Percentiles rank a stretch among this genome's conserved stretches.
Conservation (phyloP, 2,329 filamentous ascomycete genomes). For the Fusarium floridanum region DNA sequence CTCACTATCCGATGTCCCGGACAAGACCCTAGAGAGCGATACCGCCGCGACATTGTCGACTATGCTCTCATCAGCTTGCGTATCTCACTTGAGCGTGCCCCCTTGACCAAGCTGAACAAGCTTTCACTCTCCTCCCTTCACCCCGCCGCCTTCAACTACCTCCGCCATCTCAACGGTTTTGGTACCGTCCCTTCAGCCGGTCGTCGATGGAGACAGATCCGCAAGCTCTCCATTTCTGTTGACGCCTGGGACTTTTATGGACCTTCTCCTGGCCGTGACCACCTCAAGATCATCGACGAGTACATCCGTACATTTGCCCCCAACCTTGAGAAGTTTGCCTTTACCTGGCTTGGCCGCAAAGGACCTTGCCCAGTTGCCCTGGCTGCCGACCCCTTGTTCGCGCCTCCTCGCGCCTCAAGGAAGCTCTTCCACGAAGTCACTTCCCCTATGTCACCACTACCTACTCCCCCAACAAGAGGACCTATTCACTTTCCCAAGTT, state of each 20-base stretch:
- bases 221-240: conserved; percentile 78
- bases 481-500: conserved; percentile 76
- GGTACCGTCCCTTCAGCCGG: conserved; percentile 79
- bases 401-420: conserved; percentile 63
- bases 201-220: conserved; percentile 83
- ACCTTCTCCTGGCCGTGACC: conserved; percentile 72
- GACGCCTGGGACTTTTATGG: conserved; percentile 76
- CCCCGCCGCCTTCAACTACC: conserved; percentile 79
- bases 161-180: conserved; percentile 80
- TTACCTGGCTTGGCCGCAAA: conserved; percentile 82
- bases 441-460: conserved; percentile 73
- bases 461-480: conserved; percentile 63
- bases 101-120: conserved; percentile 73
- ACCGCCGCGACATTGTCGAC: conserved; percentile 83
- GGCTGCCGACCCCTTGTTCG: conserved; percentile 77
- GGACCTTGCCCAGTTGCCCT: conserved; percentile 82
- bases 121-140: conserved; percentile 82
- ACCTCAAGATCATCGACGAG: conserved; percentile 83
- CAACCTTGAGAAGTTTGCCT: conserved; percentile 76
- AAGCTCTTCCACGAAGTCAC: conserved; percentile 76
- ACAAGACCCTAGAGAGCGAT: conserved; percentile 76
- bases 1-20: conserved; percentile 82
- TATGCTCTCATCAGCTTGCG: conserved; percentile 90
- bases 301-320: conserved; percentile 80
- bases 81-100: conserved; percentile 82